Conservation (phyloP, 192 early-diverging fungal species). For the Spizellomyces punctatus region DNA sequence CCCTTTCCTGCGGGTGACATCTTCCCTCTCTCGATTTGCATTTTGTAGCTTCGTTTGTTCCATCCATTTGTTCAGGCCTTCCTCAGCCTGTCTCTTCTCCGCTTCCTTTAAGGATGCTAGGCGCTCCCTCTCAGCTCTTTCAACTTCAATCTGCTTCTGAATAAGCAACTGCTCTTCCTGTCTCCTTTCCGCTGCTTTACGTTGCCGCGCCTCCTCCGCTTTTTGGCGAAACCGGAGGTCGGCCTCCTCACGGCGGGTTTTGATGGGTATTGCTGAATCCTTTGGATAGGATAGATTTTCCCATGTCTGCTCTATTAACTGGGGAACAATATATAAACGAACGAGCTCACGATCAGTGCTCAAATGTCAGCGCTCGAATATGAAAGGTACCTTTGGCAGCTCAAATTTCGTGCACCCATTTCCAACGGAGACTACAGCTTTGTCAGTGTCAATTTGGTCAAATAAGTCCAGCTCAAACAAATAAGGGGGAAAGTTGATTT, state of each 20-base stretch:
- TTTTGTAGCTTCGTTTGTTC: conserved; percentile 4
- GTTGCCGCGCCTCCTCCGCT: conserved; percentile 32
- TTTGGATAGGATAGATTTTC: not conserved
- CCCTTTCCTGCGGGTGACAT: not conserved
- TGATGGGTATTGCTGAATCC: not conserved
- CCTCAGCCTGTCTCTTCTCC: conserved; percentile 46
- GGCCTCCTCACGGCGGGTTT: conserved; percentile 14
- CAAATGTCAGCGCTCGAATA: not conserved
- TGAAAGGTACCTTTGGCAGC: conserved; percentile 47
- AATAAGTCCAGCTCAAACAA: conserved; percentile 57
- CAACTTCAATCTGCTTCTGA: conserved; percentile 54
- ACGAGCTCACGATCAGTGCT: not conserved
- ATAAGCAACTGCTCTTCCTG: conserved; percentile 44
- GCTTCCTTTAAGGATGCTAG: conserved; percentile 38
- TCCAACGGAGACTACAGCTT: conserved; percentile 44
- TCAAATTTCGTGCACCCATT: conserved; percentile 41
- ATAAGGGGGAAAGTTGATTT: conserved; percentile 54
- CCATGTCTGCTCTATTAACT: conserved; percentile 1
- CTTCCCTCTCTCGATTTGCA: not conserved
- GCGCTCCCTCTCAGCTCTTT: conserved; percentile 41
- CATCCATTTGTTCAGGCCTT: conserved; percentile 16
- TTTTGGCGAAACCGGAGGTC: conserved; percentile 13
- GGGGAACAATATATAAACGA: not conserved
- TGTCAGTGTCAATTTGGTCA: conserved; percentile 35
- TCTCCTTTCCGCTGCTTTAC: conserved; percentile 19